Conservation (phyloP, 176 grass and related monocot genomes). For the Oryza australiensis region DNA sequence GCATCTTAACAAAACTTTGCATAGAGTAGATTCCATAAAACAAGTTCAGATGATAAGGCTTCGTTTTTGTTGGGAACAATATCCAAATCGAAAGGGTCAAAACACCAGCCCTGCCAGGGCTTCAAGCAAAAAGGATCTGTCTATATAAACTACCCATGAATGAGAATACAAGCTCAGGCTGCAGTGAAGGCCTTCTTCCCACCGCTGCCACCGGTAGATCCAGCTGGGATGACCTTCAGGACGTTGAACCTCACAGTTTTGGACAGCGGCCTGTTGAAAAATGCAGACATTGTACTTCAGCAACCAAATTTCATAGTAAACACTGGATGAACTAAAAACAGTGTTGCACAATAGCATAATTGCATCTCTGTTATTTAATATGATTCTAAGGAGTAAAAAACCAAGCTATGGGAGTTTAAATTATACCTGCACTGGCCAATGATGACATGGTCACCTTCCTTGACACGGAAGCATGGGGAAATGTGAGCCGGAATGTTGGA, state of each 20-base stretch:
- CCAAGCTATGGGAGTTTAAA: background rate
- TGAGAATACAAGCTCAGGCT: slow-evolving; percentile 43
- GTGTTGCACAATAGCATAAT: background rate
- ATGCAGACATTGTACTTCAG: background rate
- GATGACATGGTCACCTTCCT: slow-evolving; percentile 88
- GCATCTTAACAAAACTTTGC: slow-evolving; percentile 41
- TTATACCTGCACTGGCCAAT: slow-evolving; percentile 88
- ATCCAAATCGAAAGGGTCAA: slow-evolving; percentile 29
- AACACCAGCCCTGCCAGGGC: slow-evolving; percentile 22
- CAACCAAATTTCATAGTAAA: background rate
- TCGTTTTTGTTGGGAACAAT: slow-evolving; percentile 29
- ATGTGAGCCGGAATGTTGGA: slow-evolving; percentile 82
- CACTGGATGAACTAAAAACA: background rate
- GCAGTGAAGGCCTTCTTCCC: slow-evolving; percentile 86
- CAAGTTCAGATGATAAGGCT: slow-evolving; percentile 41
- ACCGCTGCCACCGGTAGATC: slow-evolving; percentile 42
- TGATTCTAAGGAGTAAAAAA: background rate
- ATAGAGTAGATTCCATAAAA: slow-evolving; percentile 42
- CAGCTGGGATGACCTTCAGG: slow-evolving; percentile 84
- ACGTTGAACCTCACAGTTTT: slow-evolving; percentile 96
- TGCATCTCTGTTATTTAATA: background rate
- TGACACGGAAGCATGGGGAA: slow-evolving; percentile 83
- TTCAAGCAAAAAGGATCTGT: slow-evolving; percentile 14
- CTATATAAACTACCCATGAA: slow-evolving; percentile 52
- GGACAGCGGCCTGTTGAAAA: slow-evolving; percentile 66